Percentiles rank a stretch among this genome's conserved stretches.
These are phyloP conservation scores for Pyrenochaeta sp. DNA, from an alignment of 2,329 filamentous ascomycete genomes.

Conservation along the genomic window DNA sequence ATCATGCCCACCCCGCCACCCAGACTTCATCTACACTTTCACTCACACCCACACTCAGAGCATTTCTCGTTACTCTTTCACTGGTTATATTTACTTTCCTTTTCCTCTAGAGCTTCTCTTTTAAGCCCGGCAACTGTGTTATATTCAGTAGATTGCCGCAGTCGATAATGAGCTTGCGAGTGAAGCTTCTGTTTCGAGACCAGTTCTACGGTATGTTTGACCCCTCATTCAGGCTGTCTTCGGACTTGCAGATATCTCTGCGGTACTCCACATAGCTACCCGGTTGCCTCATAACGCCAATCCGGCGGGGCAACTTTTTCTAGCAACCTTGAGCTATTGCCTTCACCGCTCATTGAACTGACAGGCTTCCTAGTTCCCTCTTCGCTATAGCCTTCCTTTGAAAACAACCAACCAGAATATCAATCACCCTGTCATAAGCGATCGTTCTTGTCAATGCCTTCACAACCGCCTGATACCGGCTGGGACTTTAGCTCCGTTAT, in stretches of 20 bases:
- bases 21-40: constrained; percentile 12
- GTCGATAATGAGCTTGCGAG: constrained; percentile 43
- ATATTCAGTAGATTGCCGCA: constrained; percentile 13
- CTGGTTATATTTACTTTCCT: constrained; percentile 7
- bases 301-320: not conserved
- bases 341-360: constrained; percentile 15
- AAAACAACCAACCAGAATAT: constrained; percentile 2
- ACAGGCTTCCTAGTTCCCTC: constrained; percentile 20
- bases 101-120: constrained; percentile 9
- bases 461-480: constrained; percentile 45
- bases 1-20: constrained; percentile 23
- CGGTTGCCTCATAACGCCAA: not conserved
- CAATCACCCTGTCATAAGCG: not conserved
- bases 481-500: constrained; percentile 59
- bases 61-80: constrained; percentile 7
- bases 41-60: constrained; percentile 12
- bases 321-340: not conserved
- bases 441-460: constrained; percentile 37
- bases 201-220: constrained; percentile 35
- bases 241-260: constrained; percentile 3
- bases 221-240: not conserved
- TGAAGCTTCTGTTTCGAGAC: constrained; percentile 39
- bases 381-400: constrained; percentile 21
- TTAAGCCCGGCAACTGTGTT: constrained; percentile 17
- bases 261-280: not conserved